Base-by-base conservation (phyloP, 768 basidiomycete genomes). In the Amanita jacksonii region DNA sequence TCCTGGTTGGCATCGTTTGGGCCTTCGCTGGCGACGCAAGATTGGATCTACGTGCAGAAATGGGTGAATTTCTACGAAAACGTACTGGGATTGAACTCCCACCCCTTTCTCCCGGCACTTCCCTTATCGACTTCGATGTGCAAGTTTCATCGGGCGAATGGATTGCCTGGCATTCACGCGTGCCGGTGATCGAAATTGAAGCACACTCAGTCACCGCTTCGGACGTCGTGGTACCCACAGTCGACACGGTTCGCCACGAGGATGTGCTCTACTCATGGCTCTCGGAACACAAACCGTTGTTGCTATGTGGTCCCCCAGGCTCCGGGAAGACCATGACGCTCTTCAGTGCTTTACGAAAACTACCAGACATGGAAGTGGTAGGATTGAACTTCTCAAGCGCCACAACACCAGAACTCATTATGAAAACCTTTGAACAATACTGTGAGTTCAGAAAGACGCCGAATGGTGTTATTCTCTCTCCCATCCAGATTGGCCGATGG, bases 271-370 rank as follows among this genome's bases (percentile, higher is more conserved):
- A 99, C 61, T 97, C 94, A 0, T 98, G 96, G 96, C 70, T 99
- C 5, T 91, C 92, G 2, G 96, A 98, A 60, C 96, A 98, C 65
- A 97, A 97, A 56, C 96, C 96, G 15, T 75, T 99, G 43, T 87
- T 99, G 79, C 76, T 99, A 19, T 99, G 93, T 59, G 96, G 96
- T 36, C 96, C 96, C 55, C 96, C 96, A n/a, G 96, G 96, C 57
- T 98, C 96, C 16, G 96, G 96, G 18, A 99, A 99, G 68, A 99
- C 96, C 5, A 99, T 99, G 96, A 98, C 96, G 0, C 70, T 99
- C 15, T 98, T 99, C 68, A 96, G 91, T 53, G 96, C 96, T 8
- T 74, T 99, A 23, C 81, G 96, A 46, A 98, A 98, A 62, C 75
- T 98, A 30, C 93, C 96, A 1, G 91, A 98, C 63, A 92, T 99